phyloP scores from a whole-genome alignment of 306 rosid genomes.

The Quercus variabilis region DNA sequence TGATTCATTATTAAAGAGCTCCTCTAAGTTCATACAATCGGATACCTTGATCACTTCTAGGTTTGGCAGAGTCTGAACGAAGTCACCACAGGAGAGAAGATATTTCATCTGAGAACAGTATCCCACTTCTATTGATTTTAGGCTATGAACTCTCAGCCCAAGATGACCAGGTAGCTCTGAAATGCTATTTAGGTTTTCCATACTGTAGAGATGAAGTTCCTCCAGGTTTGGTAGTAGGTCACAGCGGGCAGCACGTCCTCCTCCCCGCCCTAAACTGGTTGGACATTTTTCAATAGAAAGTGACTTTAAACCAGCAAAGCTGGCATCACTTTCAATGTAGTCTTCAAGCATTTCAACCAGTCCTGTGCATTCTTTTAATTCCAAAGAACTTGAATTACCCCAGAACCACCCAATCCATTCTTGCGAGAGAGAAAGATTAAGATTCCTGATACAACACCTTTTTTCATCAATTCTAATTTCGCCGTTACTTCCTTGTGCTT shows the following conservation, averaged over 20 bases:
- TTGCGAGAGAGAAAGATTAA: not conserved
- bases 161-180: conserved; percentile 16
- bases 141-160: conserved; percentile 4
- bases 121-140: not conserved
- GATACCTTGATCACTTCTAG: not conserved
- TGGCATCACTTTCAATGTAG: not conserved
- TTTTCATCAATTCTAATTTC: not conserved
- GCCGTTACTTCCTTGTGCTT: not conserved
- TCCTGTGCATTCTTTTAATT: not conserved
- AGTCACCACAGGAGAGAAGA: not conserved
- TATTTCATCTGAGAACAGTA: not conserved
- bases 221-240: conserved; percentile 16
- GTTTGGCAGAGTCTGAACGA: conserved; percentile 5
- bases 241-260: conserved; percentile 8
- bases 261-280: not conserved
- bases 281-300: not conserved
- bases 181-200: conserved; percentile 4
- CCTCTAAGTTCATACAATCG: not conserved
- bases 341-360: not conserved
- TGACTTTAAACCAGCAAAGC: conserved; percentile 10
- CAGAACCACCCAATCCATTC: conserved; percentile 1
- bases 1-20: conserved; percentile 1
- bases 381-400: conserved; percentile 3
- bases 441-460: not conserved
- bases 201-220: not conserved